These are phyloP conservation scores for Lasiosphaeris hirsuta DNA, from an alignment of 495 filamentous ascomycete species.

Conservation along the genomic window DNA sequence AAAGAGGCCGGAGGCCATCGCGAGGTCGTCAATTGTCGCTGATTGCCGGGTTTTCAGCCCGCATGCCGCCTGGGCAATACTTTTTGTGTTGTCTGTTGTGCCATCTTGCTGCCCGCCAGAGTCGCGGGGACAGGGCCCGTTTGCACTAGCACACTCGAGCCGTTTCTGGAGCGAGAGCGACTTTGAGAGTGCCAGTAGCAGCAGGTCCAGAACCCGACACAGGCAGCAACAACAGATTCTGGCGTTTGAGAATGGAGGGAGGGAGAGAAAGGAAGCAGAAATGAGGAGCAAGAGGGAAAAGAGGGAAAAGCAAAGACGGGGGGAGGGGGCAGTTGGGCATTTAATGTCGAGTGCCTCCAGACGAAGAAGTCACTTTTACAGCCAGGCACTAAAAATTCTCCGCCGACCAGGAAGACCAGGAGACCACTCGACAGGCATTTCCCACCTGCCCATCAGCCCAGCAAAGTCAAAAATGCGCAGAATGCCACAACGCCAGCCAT, in stretches of 20 bases:
- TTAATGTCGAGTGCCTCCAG: slow-evolving; percentile 37
- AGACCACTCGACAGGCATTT: slow-evolving; percentile 27
- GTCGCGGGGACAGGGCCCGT: slow-evolving; percentile 12
- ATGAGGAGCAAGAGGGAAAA: slow-evolving; percentile 25
- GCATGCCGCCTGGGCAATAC: not conserved
- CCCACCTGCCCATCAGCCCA: slow-evolving; percentile 19
- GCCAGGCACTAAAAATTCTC: slow-evolving; percentile 38
- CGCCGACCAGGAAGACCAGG: slow-evolving; percentile 16
- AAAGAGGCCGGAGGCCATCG: not conserved
- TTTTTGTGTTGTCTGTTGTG: not conserved
- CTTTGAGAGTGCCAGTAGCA: slow-evolving; percentile 18
- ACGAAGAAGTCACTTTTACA: slow-evolving; percentile 36
- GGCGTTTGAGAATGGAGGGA: slow-evolving; percentile 14
- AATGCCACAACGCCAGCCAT: slow-evolving; percentile 1
- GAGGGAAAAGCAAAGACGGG: slow-evolving; percentile 31
- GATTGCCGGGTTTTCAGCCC: not conserved
- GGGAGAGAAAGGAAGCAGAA: slow-evolving; percentile 16
- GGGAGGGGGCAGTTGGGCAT: slow-evolving; percentile 44
- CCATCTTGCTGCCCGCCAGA: not conserved
- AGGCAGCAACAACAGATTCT: slow-evolving; percentile 20
- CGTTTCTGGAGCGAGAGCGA: slow-evolving; percentile 21
- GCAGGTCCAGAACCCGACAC: slow-evolving; percentile 7
- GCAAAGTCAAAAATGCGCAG: slow-evolving; percentile 17
- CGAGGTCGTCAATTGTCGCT: not conserved
- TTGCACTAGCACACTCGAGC: slow-evolving; percentile 22